Percentiles rank a stretch among this genome's conserved stretches.
phyloP scores from a whole-genome alignment of 2,329 filamentous ascomycete species.

The Talaromyces sp. region DNA sequence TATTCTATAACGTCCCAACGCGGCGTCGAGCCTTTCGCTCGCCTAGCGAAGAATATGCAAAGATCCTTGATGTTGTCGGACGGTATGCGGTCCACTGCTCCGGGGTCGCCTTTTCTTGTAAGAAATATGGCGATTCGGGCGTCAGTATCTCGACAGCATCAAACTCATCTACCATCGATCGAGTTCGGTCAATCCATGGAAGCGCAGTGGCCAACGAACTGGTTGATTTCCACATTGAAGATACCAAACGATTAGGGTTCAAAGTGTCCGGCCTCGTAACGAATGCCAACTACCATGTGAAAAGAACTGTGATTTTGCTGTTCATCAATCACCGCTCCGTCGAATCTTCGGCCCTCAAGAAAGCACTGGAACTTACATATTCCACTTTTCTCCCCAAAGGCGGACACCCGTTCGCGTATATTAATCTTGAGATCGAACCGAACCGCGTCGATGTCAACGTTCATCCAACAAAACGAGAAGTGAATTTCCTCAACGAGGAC shows the following conservation, averaged over 20 bases:
- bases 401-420: slow-evolving; percentile 87
- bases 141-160: slow-evolving; percentile 75
- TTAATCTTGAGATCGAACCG: slow-evolving; percentile 89
- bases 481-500: slow-evolving; percentile 96
- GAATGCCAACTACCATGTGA: slow-evolving; percentile 92
- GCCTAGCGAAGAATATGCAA: slow-evolving; percentile 89
- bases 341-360: slow-evolving; percentile 82
- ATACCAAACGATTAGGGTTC: slow-evolving; percentile 72
- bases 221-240: slow-evolving; percentile 66
- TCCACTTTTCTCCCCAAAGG: slow-evolving; percentile 83
- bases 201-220: slow-evolving; percentile 81
- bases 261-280: slow-evolving; percentile 74
- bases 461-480: slow-evolving; percentile 93
- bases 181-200: slow-evolving; percentile 87
- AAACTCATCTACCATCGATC: slow-evolving; percentile 67
- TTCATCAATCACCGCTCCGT: slow-evolving; percentile 97
- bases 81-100: slow-evolving; percentile 88
- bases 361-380: slow-evolving; percentile 87
- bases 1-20: slow-evolving; percentile 95
- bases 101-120: slow-evolving; percentile 92
- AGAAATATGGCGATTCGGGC: slow-evolving; percentile 86
- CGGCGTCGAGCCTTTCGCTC: slow-evolving; percentile 86
- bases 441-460: slow-evolving; percentile 93
- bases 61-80: slow-evolving; percentile 92
- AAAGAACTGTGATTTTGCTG: slow-evolving; percentile 77